Evolutionary conservation across 306 rosid genomes (phyloP).

Genomic region (Vicia sativa): DNA sequence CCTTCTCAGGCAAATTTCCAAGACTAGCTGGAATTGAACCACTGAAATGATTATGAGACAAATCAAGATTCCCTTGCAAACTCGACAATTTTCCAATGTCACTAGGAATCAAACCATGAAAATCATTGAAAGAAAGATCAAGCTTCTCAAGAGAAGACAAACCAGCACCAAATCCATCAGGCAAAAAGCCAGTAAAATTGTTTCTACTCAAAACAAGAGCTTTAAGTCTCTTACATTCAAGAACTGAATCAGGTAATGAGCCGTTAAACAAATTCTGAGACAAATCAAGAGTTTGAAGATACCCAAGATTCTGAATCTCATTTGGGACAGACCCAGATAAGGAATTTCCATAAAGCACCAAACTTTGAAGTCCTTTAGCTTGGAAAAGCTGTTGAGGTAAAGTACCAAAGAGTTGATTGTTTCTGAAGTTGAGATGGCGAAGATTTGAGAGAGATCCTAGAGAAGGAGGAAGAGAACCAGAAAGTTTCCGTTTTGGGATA

Average conservation of each 20-base stretch:
- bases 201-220: constrained; percentile 69
- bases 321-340: constrained; percentile 79
- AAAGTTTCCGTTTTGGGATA: constrained; percentile 78
- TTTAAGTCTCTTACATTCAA: constrained; percentile 77
- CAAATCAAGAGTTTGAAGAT: constrained; percentile 85
- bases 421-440: constrained; percentile 87
- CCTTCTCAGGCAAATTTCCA: constrained; percentile 96
- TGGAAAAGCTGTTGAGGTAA: constrained; percentile 71
- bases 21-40: constrained; percentile 85
- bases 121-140: constrained; percentile 75
- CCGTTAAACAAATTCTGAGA: constrained; percentile 79
- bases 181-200: constrained; percentile 76
- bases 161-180: constrained; percentile 64
- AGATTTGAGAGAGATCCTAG: constrained; percentile 75
- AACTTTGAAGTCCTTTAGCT: constrained; percentile 85
- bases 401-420: constrained; percentile 64
- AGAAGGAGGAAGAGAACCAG: constrained; percentile 78
- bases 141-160: constrained; percentile 67
- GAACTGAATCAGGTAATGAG: constrained; percentile 64
- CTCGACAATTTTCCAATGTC: constrained; percentile 84
- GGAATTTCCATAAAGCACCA: constrained; percentile 92
- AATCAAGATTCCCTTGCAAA: constrained; percentile 88
- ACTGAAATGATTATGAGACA: constrained; percentile 81
- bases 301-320: constrained; percentile 78
- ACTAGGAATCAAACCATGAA: constrained; percentile 76